Conservation (phyloP, 345 rosid genomes). For the Odontarrhena argentea region DNA sequence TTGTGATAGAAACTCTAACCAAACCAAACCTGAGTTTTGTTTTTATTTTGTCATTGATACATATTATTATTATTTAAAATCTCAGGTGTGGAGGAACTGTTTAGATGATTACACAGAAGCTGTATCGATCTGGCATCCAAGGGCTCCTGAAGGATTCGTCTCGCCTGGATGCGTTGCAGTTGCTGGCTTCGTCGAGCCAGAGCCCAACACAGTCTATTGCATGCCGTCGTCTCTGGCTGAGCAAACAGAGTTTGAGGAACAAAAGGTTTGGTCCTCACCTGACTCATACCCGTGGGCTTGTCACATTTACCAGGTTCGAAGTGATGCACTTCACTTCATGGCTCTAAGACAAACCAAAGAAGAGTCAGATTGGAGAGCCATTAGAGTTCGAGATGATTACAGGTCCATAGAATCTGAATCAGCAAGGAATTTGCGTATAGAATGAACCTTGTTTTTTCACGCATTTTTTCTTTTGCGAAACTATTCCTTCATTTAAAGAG, state of each 20-base stretch:
- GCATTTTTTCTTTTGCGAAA: not conserved
- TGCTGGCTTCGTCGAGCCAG: constrained; percentile 71
- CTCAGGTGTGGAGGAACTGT: constrained; percentile 96
- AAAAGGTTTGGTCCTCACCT: constrained; percentile 80
- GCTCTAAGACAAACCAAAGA: constrained; percentile 75
- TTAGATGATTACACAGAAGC: constrained; percentile 65
- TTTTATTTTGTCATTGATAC: constrained; percentile 3
- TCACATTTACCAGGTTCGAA: constrained; percentile 79
- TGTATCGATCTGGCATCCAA: constrained; percentile 89
- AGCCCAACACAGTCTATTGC: constrained; percentile 55
- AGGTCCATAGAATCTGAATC: constrained; percentile 36
- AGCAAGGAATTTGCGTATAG: constrained; percentile 27
- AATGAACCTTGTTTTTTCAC: constrained; percentile 9
- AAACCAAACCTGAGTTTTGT: constrained; percentile 9
- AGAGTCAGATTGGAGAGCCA: constrained; percentile 74
- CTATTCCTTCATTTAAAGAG: not conserved
- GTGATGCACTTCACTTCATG: constrained; percentile 87
- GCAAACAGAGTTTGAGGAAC: constrained; percentile 79
- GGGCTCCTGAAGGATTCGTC: constrained; percentile 80
- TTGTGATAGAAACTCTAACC: not conserved
- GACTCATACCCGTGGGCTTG: constrained; percentile 94
- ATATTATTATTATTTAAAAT: constrained; percentile 4
- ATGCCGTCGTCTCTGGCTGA: constrained; percentile 68
- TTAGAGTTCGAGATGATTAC: constrained; percentile 64
- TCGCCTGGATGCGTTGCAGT: constrained; percentile 80